phyloP scores from a whole-genome alignment of 306 rosid genomes.

The Adenanthera pavonina region DNA sequence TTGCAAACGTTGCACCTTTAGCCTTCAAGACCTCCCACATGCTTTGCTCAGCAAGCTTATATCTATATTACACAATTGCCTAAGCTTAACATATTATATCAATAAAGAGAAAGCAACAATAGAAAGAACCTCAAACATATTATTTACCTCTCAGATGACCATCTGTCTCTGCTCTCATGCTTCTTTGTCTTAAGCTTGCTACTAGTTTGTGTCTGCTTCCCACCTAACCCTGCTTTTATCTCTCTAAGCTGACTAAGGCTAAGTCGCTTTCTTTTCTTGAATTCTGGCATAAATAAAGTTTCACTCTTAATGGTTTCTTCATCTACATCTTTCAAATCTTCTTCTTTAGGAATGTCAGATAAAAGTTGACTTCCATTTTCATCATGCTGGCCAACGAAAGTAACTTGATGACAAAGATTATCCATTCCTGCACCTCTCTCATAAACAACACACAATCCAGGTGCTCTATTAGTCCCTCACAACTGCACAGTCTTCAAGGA shows the following conservation, averaged over 20 bases:
- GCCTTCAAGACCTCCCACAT: slow-evolving; percentile 76
- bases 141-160: slow-evolving; percentile 74
- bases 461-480: slow-evolving; percentile 20
- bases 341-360: slow-evolving; percentile 41
- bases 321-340: slow-evolving; percentile 50
- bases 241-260: slow-evolving; percentile 61
- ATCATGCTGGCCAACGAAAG: slow-evolving; percentile 36
- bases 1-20: slow-evolving; percentile 72
- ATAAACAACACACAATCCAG: slow-evolving; percentile 25
- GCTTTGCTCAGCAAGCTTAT: slow-evolving; percentile 70
- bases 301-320: slow-evolving; percentile 44
- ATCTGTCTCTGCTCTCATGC: slow-evolving; percentile 60
- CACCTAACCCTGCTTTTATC: slow-evolving; percentile 51
- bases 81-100: neutral
- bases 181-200: slow-evolving; percentile 50
- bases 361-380: slow-evolving; percentile 46
- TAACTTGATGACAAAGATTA: slow-evolving; percentile 38
- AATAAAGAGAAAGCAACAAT: neutral
- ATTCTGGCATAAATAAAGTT: slow-evolving; percentile 44
- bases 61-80: slow-evolving; percentile 53
- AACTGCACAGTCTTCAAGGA: slow-evolving; percentile 17
- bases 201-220: slow-evolving; percentile 33
- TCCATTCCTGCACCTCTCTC: slow-evolving; percentile 46
- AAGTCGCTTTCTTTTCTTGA: slow-evolving; percentile 59
- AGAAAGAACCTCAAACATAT: slow-evolving; percentile 11